Conservation (phyloP, 148 eudicot genomes). For the Camellia japonica region DNA sequence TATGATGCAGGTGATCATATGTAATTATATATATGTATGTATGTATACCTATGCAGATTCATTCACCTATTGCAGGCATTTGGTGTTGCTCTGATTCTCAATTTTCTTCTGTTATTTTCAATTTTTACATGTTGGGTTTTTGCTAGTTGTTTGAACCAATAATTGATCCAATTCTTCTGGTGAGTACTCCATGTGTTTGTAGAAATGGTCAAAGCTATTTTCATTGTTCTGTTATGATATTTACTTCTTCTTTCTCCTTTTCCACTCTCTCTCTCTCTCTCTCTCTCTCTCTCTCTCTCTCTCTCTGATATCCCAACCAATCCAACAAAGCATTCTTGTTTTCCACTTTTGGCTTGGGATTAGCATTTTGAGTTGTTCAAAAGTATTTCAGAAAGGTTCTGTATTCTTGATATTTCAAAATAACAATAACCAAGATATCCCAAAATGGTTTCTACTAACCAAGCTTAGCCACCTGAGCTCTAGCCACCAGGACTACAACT, state of each 20-base stretch:
- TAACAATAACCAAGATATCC: not conserved
- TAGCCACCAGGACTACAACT: not conserved
- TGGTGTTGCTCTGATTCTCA: not conserved
- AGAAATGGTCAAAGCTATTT: not conserved
- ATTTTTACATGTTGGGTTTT: not conserved
- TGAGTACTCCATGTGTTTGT: not conserved
- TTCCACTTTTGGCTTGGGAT: constrained; percentile 10
- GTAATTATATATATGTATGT: no score
- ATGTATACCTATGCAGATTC: not conserved
- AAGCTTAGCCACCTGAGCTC: no score
- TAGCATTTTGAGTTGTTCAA: constrained; percentile 5
- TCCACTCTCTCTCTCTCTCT: not conserved
- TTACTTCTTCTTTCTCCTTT: not conserved
- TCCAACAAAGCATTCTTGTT: not conserved
- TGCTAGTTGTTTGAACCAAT: not conserved
- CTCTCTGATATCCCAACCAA: not conserved
- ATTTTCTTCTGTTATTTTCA: not conserved
- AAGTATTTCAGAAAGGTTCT: not conserved
- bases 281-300: not conserved
- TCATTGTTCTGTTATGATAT: no score
- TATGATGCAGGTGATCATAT: constrained; percentile 80
- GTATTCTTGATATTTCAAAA: not conserved
- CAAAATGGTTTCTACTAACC: not conserved
- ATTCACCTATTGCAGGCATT: not conserved
- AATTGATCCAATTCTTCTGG: not conserved